Conservation (phyloP, 1,284 basidiomycete species). For the Cutaneotrichosporon dermatis region DNA sequence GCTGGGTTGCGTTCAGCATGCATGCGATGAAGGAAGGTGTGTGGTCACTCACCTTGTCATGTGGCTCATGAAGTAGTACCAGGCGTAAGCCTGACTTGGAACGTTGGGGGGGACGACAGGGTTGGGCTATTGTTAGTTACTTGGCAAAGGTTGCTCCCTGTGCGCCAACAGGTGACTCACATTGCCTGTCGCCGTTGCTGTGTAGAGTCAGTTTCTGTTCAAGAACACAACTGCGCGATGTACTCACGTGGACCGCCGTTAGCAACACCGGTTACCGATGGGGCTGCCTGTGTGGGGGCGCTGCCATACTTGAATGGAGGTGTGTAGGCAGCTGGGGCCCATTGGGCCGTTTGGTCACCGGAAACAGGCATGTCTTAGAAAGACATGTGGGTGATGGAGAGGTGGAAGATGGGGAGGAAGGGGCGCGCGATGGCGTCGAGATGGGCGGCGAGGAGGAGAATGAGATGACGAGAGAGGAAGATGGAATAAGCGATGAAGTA, state of each 20-base stretch:
- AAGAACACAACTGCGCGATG: no score
- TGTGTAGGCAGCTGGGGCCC: not conserved
- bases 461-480: not conserved
- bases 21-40: no score
- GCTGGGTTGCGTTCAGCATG: conserved; percentile 21
- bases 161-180: not conserved
- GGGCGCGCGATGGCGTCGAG: not conserved
- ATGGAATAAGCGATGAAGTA: not conserved
- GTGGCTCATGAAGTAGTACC: conserved; percentile 41
- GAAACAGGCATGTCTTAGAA: not conserved
- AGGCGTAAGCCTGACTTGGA: conserved; percentile 24
- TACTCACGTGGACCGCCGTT: not conserved
- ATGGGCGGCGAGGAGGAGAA: not conserved
- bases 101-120: conserved; percentile 8
- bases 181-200: not conserved
- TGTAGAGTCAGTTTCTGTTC: not conserved
- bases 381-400: not conserved
- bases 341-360: not conserved
- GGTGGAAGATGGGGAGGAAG: not conserved
- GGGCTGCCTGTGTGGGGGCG: not conserved
- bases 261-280: not conserved
- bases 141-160: not conserved
- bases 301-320: not conserved
- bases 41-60: conserved; percentile 39
- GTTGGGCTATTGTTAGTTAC: not conserved